These are phyloP conservation scores for Alternaria gansuensis DNA, from an alignment of 2,329 filamentous ascomycete species.

Conservation along the genomic window DNA sequence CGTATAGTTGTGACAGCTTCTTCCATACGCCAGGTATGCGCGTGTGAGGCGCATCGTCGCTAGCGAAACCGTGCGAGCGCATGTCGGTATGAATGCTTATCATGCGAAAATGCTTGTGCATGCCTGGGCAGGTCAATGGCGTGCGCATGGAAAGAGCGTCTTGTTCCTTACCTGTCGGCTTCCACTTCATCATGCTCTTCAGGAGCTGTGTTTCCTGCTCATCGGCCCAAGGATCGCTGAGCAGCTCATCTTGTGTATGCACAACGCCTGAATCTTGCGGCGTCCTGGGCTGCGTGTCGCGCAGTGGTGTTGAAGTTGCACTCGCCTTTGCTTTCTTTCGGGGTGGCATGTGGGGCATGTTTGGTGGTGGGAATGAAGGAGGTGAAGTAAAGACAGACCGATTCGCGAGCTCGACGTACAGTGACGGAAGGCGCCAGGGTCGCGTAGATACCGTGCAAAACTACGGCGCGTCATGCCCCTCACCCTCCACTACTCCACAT, in stretches of 20 bases:
- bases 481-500: conserved; percentile 19
- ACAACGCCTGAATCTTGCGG: conserved; percentile 50
- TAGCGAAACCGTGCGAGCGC: conserved; percentile 69
- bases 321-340: conserved; percentile 71
- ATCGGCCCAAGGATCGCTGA: conserved; percentile 87
- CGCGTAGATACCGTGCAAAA: too few species aligned
- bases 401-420: conserved; percentile 24
- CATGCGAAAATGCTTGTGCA: conserved; percentile 68
- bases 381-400: neutral
- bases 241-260: conserved; percentile 65
- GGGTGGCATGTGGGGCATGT: conserved; percentile 66
- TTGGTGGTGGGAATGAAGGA: conserved; percentile 7
- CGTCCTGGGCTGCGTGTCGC: conserved; percentile 53
- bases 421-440: conserved; percentile 28
- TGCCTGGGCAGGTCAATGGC: conserved; percentile 50
- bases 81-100: conserved; percentile 51
- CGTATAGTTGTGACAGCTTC: conserved; percentile 84
- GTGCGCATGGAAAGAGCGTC: neutral
- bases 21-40: conserved; percentile 91
- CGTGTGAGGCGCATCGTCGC: conserved; percentile 76
- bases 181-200: conserved; percentile 92
- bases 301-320: conserved; percentile 65
- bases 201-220: conserved; percentile 93
- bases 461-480: conserved; percentile 46
- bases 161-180: conserved; percentile 75